These are phyloP conservation scores for Cardamine chenopodiifolia DNA, from an alignment of 345 rosid species.

Conservation along the genomic window DNA sequence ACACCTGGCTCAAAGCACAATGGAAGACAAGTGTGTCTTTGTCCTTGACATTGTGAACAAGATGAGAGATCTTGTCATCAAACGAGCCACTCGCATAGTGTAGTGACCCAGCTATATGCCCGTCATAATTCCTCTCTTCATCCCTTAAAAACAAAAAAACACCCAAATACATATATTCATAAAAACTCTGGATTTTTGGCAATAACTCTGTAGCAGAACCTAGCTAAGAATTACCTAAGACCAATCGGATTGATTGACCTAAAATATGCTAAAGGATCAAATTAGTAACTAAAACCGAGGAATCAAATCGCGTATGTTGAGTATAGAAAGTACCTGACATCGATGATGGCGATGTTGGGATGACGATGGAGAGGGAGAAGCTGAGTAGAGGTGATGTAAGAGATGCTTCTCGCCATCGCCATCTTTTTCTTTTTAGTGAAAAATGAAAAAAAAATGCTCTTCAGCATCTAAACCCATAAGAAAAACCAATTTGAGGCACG, in stretches of 20 bases:
- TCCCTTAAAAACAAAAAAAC: constrained; percentile 48
- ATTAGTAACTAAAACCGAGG: neutral
- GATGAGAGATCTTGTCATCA: constrained; percentile 73
- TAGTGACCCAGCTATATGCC: constrained; percentile 87
- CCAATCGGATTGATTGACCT: neutral
- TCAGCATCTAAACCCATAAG: neutral
- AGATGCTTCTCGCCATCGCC: constrained; percentile 81
- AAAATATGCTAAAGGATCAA: constrained; percentile 1
- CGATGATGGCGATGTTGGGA: constrained; percentile 76
- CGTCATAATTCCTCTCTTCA: constrained; percentile 93
- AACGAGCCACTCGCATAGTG: constrained; percentile 79
- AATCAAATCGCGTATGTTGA: neutral
- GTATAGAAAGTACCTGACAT: constrained; percentile 65
- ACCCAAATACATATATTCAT: neutral
- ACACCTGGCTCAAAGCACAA: constrained; percentile 96
- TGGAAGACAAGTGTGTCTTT: constrained; percentile 97
- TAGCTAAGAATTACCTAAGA: neutral
- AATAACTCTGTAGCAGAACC: constrained; percentile 10
- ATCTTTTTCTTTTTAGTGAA: constrained; percentile 41
- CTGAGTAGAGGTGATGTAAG: constrained; percentile 77
- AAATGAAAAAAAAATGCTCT: constrained; percentile 23
- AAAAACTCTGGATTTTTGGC: neutral
- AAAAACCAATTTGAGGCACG: neutral
- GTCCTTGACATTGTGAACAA: constrained; percentile 70
- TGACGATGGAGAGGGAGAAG: constrained; percentile 69